These are phyloP conservation scores for Colletotrichum sidae DNA, from an alignment of 2,329 filamentous ascomycete genomes.

Conservation along the genomic window DNA sequence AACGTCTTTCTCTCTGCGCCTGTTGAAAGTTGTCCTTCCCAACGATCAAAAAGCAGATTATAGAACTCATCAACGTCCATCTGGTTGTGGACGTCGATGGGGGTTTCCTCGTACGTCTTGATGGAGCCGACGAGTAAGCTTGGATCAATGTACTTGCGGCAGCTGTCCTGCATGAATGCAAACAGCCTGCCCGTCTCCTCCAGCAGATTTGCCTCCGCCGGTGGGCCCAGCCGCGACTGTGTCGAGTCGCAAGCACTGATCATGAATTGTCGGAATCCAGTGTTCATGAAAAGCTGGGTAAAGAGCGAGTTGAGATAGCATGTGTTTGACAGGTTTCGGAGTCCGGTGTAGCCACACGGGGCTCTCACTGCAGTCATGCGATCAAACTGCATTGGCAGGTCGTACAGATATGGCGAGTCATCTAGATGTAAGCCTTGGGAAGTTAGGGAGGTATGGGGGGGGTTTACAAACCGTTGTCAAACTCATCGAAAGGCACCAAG, in stretches of 20 bases:
- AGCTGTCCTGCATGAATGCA: conserved; percentile 85
- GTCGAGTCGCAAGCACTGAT: conserved; percentile 61
- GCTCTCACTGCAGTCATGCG: conserved; percentile 77
- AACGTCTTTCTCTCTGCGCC: conserved; percentile 78
- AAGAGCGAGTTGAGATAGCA: conserved; percentile 97
- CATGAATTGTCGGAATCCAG: conserved; percentile 87
- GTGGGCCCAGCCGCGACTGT: conserved; percentile 63
- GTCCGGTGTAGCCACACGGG: conserved; percentile 83
- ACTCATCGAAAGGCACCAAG: conserved; percentile 58
- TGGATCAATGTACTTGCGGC: conserved; percentile 79
- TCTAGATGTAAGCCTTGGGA: conserved; percentile 6
- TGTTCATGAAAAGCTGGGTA: conserved; percentile 96
- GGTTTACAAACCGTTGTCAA: conserved; percentile 23
- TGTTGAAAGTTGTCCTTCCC: conserved; percentile 83
- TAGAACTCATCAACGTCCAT: conserved; percentile 99
- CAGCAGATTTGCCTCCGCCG: conserved; percentile 71
- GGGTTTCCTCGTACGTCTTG: conserved; percentile 82
- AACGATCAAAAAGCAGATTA: conserved; percentile 90
- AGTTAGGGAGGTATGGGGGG: not conserved
- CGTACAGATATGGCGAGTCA: conserved; percentile 67
- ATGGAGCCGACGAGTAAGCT: conserved; percentile 79
- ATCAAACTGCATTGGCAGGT: conserved; percentile 73
- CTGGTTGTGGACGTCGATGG: conserved; percentile 88
- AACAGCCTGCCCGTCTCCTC: conserved; percentile 85
- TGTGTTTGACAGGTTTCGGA: conserved; percentile 94